Conservation (phyloP, 352 stramenopile species). For the Phytophthora europaea region DNA sequence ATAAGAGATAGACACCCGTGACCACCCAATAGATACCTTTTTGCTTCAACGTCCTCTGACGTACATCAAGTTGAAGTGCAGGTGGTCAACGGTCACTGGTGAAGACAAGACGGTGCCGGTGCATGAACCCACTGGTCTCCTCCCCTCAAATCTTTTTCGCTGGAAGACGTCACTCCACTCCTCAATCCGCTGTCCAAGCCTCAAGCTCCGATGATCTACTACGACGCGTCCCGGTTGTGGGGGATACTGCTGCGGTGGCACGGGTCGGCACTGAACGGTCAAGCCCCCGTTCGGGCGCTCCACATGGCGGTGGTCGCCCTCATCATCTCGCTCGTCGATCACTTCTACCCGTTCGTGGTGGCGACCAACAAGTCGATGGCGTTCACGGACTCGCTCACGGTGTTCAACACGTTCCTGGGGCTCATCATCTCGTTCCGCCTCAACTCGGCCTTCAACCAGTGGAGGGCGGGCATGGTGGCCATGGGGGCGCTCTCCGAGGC, state of each 20-base stretch:
- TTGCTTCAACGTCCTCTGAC: not conserved
- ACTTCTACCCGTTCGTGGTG: slow-evolving; percentile 67
- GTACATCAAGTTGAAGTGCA: not conserved
- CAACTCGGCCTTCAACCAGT: slow-evolving; percentile 85
- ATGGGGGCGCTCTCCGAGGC: slow-evolving; percentile 67
- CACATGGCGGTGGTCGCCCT: slow-evolving; percentile 72
- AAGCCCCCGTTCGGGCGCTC: slow-evolving; percentile 67
- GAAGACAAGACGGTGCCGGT: slow-evolving; percentile 12
- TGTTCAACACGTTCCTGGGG: slow-evolving; percentile 86
- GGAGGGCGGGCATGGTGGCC: slow-evolving; percentile 76
- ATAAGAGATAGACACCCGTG: slow-evolving; percentile 44
- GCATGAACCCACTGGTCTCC: slow-evolving; percentile 6
- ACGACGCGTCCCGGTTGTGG: slow-evolving; percentile 65
- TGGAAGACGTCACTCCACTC: slow-evolving; percentile 10
- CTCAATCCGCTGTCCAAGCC: slow-evolving; percentile 1
- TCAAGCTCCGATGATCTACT: slow-evolving; percentile 73
- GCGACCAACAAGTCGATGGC: slow-evolving; percentile 69
- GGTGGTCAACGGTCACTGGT: not conserved
- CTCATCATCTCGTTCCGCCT: slow-evolving; percentile 82
- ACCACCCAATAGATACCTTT: not conserved
- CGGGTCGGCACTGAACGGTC: slow-evolving; percentile 73
- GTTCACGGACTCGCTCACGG: slow-evolving; percentile 78
- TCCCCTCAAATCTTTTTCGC: slow-evolving; percentile 10
- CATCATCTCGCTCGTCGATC: slow-evolving; percentile 50
- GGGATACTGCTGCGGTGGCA: slow-evolving; percentile 74